Evolutionary conservation across 2,329 filamentous ascomycete species (phyloP).

Genomic region (Aspergillus sp.): DNA sequence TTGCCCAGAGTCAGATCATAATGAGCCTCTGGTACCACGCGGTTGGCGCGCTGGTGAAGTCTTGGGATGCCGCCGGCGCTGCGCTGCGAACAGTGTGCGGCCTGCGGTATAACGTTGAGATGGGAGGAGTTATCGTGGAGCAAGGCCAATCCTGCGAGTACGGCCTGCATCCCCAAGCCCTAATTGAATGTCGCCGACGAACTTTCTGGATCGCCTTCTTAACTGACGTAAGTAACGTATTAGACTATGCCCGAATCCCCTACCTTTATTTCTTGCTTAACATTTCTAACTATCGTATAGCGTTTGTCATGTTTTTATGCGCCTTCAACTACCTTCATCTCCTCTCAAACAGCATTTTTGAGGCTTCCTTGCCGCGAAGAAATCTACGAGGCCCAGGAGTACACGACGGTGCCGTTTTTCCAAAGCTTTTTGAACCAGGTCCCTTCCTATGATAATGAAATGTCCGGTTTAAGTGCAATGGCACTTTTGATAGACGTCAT

Average conservation of each 20-base stretch:
- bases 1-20: conserved; percentile 67
- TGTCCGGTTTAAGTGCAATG: conserved; percentile 51
- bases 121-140: conserved; percentile 48
- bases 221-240: conserved; percentile 56
- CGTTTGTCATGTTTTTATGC: conserved; percentile 62
- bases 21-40: conserved; percentile 67
- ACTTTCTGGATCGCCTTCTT: conserved; percentile 73
- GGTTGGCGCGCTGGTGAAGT: conserved; percentile 57
- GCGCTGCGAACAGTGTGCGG: conserved; percentile 61
- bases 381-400: conserved; percentile 61
- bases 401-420: conserved; percentile 61
- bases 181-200: conserved; percentile 66
- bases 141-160: conserved; percentile 54
- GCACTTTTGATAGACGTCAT: conserved; percentile 63
- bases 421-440: conserved; percentile 52
- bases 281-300: conserved; percentile 30
- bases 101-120: conserved; percentile 65
- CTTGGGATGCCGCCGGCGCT: conserved; percentile 64
- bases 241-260: not conserved
- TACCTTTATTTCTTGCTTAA: not conserved
- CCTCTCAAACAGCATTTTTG: conserved; percentile 65
- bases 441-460: conserved; percentile 37
- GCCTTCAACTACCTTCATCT: conserved; percentile 56
- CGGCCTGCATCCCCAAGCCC: conserved; percentile 56
- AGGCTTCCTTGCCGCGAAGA: conserved; percentile 63